Conservation (phyloP, 1,284 basidiomycete genomes). For the Wallemia ichthyophaga region DNA sequence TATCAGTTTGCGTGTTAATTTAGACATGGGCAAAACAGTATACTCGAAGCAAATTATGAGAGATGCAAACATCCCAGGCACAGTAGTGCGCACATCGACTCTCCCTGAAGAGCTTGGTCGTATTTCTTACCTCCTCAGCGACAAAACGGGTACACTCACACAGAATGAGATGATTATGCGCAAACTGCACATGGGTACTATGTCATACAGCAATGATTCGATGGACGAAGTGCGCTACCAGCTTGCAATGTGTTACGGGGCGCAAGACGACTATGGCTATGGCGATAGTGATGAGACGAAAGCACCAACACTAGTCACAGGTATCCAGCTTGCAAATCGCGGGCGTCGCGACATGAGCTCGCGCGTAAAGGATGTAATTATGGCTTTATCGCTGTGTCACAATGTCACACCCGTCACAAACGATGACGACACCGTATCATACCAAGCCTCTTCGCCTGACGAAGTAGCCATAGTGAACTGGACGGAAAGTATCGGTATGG, state of each 20-base stretch:
- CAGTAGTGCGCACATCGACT: conserved; percentile 86
- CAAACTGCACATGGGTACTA: conserved; percentile 93
- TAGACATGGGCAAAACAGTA: conserved; percentile 98
- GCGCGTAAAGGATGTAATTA: conserved; percentile 70
- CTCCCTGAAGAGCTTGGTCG: conserved; percentile 87
- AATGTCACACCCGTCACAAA: conserved; percentile 89
- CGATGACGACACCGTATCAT: conserved; percentile 73
- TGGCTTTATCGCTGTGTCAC: conserved; percentile 80
- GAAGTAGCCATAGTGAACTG: conserved; percentile 98
- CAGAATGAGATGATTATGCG: conserved; percentile 99
- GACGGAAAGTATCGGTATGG: conserved; percentile 81
- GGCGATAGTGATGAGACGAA: too few species aligned
- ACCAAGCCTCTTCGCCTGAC: conserved; percentile 94
- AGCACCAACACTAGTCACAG: conserved; percentile 20
- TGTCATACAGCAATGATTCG: conserved; percentile 81
- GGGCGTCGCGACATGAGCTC: conserved; percentile 83
- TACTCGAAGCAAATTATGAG: conserved; percentile 86
- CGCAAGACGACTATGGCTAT: conserved; percentile 4
- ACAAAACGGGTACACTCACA: conserved; percentile 93
- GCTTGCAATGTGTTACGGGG: conserved; percentile 45
- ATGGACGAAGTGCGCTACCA: conserved; percentile 95
- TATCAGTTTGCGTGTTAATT: conserved; percentile 86
- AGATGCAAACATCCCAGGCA: conserved; percentile 70
- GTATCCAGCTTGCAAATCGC: conserved; percentile 43
- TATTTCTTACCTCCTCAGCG: conserved; percentile 80